Base-by-base conservation (phyloP, 1,284 basidiomycete genomes). In the Heterobasidion annosum region DNA sequence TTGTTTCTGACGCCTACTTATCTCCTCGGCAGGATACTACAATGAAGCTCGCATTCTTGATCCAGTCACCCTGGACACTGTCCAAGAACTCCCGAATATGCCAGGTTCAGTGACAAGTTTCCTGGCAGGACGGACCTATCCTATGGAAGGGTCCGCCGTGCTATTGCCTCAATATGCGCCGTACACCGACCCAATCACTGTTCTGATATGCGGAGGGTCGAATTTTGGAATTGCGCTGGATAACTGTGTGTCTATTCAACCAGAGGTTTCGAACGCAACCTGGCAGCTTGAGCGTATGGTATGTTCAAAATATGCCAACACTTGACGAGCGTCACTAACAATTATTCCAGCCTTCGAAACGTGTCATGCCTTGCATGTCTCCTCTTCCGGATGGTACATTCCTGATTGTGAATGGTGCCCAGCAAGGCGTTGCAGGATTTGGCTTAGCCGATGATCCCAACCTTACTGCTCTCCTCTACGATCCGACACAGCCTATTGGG, bases 171-270 rank as follows among this genome's bases (percentile, higher is more conserved):
- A 84, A 59, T 65, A 75, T 52, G 76, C 82, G 0, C 87, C 87
- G 0, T 90, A 88, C 63, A 83, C 85, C 0, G 83, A 83, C 53
- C 80, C 82, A n/a, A 67, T 85, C 3, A 74, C 77, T 50, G 64
- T 92, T 13, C 64, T 93, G 8, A 72, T 91, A 35, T 93, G 90
- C 58, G 90, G 90, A 63, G 90, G 91, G 7, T 88, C 85, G 0
- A 80, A 81, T 52, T 68, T 63, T 50, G 69, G 65, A 2, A 66
- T 74, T 9, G 85, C 83, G 1, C 64, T 86, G 15, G 87, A 89
- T 61, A 89, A 87, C 60, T 89, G 86, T 62, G 77, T 88, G 8
- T 72, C 73, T 1, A 87, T 82, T 18, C 68, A 72, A 40, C 86
- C 87, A 0, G 87, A 89, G 61, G 78, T 60, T 0, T 46, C 62